Evolutionary conservation across 352 stramenopile genomes (phyloP).

Genomic region (Pythium plurisporium): DNA sequence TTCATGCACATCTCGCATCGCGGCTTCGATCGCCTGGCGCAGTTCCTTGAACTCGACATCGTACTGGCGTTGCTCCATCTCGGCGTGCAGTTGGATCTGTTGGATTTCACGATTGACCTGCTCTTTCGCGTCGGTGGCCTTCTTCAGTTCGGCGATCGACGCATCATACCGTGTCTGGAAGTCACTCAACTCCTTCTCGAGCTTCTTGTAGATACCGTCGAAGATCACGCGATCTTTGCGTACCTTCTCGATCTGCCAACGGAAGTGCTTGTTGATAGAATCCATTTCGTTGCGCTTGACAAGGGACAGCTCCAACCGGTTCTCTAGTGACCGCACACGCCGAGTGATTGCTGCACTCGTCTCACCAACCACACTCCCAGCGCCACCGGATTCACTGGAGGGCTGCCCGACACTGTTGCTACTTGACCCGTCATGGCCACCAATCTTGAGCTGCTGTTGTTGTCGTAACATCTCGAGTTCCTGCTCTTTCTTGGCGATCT

Average conservation of each 20-base stretch:
- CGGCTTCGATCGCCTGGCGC: constrained; percentile 49
- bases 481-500: constrained; percentile 37
- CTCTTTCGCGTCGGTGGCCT: constrained; percentile 40
- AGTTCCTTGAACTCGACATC: constrained; percentile 62
- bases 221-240: constrained; percentile 71
- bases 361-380: constrained; percentile 15
- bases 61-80: constrained; percentile 53
- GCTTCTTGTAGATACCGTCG: constrained; percentile 83
- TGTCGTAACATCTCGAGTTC: constrained; percentile 43
- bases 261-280: constrained; percentile 75
- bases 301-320: constrained; percentile 66
- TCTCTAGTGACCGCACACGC: constrained; percentile 57
- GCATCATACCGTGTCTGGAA: constrained; percentile 46
- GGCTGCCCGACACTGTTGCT: neutral
- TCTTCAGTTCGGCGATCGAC: constrained; percentile 36
- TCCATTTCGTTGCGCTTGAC: constrained; percentile 82
- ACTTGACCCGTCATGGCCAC: neutral
- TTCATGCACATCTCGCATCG: constrained; percentile 21
- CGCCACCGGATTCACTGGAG: neutral
- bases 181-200: constrained; percentile 66
- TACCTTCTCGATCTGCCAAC: constrained; percentile 63
- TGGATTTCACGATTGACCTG: constrained; percentile 43
- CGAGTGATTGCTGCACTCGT: constrained; percentile 40
- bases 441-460: constrained; percentile 23
- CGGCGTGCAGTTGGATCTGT: constrained; percentile 39